phyloP scores from a whole-genome alignment of 257 asterid species.

The Fraxinus anomala region DNA sequence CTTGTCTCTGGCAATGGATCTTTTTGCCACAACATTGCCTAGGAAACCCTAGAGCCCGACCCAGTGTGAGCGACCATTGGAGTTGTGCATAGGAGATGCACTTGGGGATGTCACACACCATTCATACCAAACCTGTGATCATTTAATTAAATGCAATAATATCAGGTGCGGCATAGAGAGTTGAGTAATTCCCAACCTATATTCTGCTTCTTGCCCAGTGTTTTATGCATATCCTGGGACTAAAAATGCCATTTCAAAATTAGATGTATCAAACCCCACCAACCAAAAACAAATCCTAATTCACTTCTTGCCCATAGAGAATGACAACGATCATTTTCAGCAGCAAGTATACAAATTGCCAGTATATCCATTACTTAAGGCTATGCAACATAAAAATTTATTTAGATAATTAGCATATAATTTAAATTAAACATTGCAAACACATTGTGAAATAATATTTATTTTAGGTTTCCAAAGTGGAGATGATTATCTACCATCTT shows the following conservation, averaged over 20 bases:
- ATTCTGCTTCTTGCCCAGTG: not conserved
- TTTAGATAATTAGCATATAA: no score
- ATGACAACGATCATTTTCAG: no score
- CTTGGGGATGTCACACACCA: slow-evolving; percentile 83
- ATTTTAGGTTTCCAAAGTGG: not conserved
- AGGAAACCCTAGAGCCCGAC: slow-evolving; percentile 44
- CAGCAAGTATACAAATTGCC: no score
- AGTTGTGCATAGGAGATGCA: slow-evolving; percentile 78
- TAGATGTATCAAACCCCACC: not conserved
- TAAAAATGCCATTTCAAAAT: not conserved
- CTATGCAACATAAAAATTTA: no score
- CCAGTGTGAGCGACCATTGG: slow-evolving; percentile 89
- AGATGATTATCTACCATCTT: not conserved
- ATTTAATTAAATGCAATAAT: not conserved
- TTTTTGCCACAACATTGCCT: not conserved
- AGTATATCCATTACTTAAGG: no score
- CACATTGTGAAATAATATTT: no score
- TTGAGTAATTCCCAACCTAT: not conserved
- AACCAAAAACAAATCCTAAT: not conserved
- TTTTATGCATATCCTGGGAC: not conserved
- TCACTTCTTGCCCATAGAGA: no score
- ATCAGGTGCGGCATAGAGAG: not conserved
- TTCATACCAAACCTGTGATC: slow-evolving; percentile 89
- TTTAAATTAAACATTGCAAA: no score
- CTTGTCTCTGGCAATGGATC: not conserved